Evolutionary conservation across 1,284 basidiomycete genomes (phyloP), one percentile per base, ranked within the genome.

Genomic region (Cutaneotrichosporon sp.): DNA sequence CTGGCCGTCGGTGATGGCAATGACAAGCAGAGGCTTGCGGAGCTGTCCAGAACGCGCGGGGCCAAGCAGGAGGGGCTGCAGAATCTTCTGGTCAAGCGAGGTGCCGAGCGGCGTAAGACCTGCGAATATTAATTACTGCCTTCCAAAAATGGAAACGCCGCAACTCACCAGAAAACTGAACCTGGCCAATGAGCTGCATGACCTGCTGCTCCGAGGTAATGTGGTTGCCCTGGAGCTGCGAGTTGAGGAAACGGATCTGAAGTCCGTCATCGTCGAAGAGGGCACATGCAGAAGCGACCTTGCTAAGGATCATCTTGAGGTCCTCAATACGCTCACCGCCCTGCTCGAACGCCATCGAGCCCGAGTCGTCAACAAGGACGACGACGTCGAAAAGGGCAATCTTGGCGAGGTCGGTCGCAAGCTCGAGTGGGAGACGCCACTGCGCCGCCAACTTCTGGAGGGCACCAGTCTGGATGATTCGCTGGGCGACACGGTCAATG

Each of bases 191-290:
- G 35, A 75, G 66, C 43, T 69, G 58, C 22, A 53, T 41, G 15
- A 69, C 73, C 22, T 61, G 58, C 33, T 62, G 60, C 55, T 78
- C 78, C 15, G 62, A 66, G 22, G 62, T 67, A 59, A 79, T 72
- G 56, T 70, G 65, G 68, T 78, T 75, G 40, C 77, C 77, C 47
- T 76, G 70, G 39, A 74, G 52, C 36, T 65, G 62, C 38, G 64
- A 70, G 69, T 78, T 78, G 67, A 78, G 74, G 70, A 79, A 77
- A 50, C 76, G 63, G 49, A 76, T 67, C 51, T 70, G 66, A 52
- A 78, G 75, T 39, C 77, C 77, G 54, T 79, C 77, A 12, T 70
- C 62, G 61, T 79, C 77, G 61, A 78, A 77, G 23, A 78, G 61
- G 0, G 71, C 67, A 4, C 72, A 69, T 4, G 74, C 76, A 47